Percentiles rank a stretch among this genome's conserved stretches.
These are phyloP conservation scores for Mesembryanthemum crystallinum DNA, from an alignment of 148 eudicot species.

Conservation along the genomic window DNA sequence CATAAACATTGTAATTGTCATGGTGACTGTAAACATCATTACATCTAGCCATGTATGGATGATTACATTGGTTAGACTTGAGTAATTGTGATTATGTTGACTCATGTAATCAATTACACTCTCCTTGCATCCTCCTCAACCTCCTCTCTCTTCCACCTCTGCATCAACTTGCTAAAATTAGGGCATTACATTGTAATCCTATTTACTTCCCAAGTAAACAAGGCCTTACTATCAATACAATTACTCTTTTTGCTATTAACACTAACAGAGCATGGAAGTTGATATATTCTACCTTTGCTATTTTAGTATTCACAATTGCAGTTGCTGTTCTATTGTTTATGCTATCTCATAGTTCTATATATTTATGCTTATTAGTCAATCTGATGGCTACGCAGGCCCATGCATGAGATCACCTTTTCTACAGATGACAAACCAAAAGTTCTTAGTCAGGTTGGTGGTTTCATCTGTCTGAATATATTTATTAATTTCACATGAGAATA, in stretches of 20 bases:
- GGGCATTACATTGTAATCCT: no score
- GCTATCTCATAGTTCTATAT: neutral
- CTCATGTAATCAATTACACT: no score
- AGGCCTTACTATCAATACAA: no score
- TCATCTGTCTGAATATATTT: neutral
- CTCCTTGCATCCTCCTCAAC: no score
- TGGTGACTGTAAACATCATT: no score
- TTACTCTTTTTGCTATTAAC: neutral
- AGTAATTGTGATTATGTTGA: no score
- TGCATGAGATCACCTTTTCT: conserved; percentile 86
- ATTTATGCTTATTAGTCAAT: conserved; percentile 17
- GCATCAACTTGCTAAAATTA: no score
- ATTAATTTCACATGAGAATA: neutral
- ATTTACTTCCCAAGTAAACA: no score
- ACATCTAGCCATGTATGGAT: no score
- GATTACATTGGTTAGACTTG: no score
- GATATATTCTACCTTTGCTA: neutral
- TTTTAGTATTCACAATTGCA: neutral
- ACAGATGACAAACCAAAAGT: conserved; percentile 87
- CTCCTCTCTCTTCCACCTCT: no score
- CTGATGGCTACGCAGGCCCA: conserved; percentile 55
- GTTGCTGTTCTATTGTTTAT: neutral
- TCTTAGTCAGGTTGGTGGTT: conserved; percentile 65
- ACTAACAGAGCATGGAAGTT: neutral
- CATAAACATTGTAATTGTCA: no score